Conservation (phyloP, 2,329 filamentous ascomycete species). For the Penicillium sp. region DNA sequence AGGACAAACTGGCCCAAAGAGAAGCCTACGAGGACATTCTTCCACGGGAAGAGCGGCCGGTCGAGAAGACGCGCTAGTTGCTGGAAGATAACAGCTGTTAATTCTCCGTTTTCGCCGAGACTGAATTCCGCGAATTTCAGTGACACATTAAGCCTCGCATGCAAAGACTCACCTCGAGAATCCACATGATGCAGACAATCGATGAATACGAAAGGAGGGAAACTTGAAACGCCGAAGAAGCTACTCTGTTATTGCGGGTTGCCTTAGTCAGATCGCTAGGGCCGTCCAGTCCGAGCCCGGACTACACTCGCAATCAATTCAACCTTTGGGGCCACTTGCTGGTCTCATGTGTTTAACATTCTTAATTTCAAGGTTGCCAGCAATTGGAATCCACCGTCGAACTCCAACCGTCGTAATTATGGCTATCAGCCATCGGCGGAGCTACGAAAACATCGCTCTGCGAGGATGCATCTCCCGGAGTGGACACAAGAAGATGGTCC, state of each 20-base stretch:
- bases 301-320: background rate
- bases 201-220: conserved; percentile 5
- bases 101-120: background rate
- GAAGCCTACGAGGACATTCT: conserved; percentile 90
- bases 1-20: conserved; percentile 85
- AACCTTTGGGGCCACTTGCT: background rate
- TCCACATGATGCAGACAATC: conserved; percentile 14
- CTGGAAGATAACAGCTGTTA: conserved; percentile 29
- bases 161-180: conserved; percentile 13
- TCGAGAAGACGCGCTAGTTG: conserved; percentile 80
- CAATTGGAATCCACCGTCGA: too few species aligned
- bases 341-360: too few species aligned
- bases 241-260: conserved; percentile 18
- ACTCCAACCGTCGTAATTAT: too few species aligned
- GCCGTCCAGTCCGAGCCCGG: background rate
- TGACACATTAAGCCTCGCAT: background rate
- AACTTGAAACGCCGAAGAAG: conserved; percentile 12
- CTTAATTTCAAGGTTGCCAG: too few species aligned
- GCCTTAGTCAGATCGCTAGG: conserved; percentile 21
- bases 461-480: too few species aligned
- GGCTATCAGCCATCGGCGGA: too few species aligned
- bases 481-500: too few species aligned
- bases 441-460: too few species aligned
- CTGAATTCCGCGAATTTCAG: background rate
- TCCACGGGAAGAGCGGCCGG: conserved; percentile 92